Percentiles rank a stretch among this genome's conserved stretches.
Conservation (phyloP, 2,329 filamentous ascomycete genomes). For the Dactylellina sp. region DNA sequence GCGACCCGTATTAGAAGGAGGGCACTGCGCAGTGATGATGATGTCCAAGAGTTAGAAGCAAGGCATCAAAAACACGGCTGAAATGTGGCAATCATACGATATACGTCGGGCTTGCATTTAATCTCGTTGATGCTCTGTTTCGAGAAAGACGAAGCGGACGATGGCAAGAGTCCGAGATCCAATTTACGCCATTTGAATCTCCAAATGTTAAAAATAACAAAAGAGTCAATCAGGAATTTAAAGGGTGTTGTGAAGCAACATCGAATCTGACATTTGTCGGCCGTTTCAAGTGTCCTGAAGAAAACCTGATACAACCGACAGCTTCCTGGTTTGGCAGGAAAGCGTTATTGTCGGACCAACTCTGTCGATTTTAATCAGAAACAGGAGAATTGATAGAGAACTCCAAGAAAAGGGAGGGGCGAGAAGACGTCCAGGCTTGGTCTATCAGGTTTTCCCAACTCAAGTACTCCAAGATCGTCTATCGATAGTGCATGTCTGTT, state of each 20-base stretch:
- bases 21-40: conserved; percentile 2
- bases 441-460: conserved; percentile 15
- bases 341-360: background rate
- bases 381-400: conserved; percentile 47
- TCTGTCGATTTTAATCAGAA: conserved; percentile 39
- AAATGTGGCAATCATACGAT: conserved; percentile 33
- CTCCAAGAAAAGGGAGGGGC: conserved; percentile 15
- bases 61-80: conserved; percentile 54
- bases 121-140: conserved; percentile 14
- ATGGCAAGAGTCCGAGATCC: conserved; percentile 10
- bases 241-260: conserved; percentile 2
- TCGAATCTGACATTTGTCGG: conserved; percentile 29
- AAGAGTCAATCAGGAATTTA: background rate
- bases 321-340: conserved; percentile 38
- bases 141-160: conserved; percentile 37
- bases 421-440: conserved; percentile 13
- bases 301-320: conserved; percentile 46
- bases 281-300: conserved; percentile 37
- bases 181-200: conserved; percentile 6
- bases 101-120: conserved; percentile 38
- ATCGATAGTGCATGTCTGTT: conserved; percentile 48
- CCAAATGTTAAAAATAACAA: background rate
- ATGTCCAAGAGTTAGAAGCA: background rate
- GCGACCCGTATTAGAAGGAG: conserved; percentile 14
- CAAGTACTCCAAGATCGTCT: conserved; percentile 42